Conservation (phyloP, 305 asterid genomes). For the Fraxinus velutina region DNA sequence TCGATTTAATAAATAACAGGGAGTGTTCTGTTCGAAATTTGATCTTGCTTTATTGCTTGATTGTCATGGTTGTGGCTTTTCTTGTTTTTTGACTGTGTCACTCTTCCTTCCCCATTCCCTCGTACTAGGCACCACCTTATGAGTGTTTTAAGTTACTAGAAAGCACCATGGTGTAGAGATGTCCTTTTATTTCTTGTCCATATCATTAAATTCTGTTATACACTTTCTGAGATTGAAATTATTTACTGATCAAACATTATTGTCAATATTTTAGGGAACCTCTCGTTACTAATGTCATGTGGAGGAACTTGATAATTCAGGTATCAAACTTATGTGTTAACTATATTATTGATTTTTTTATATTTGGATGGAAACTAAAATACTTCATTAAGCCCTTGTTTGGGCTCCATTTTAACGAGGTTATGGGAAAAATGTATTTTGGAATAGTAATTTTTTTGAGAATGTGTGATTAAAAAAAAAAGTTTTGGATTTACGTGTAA, state of each 20-base stretch:
- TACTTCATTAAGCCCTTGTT: neutral
- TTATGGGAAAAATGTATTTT: neutral
- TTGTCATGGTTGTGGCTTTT: neutral
- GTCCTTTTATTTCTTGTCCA: neutral
- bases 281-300: constrained; percentile 50
- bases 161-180: neutral
- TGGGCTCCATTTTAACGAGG: neutral
- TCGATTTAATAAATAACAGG: neutral
- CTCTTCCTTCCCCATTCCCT: neutral
- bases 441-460: neutral
- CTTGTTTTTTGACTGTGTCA: neutral
- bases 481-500: neutral
- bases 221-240: neutral
- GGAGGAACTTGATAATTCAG: constrained; percentile 54
- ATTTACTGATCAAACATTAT: neutral
- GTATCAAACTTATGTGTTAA: constrained; percentile 23
- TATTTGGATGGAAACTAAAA: neutral
- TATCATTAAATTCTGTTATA: neutral
- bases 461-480: no score
- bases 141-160: neutral
- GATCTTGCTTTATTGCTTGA: neutral
- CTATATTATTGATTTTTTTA: neutral
- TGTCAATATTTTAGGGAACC: constrained; percentile 44
- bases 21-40: neutral
- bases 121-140: neutral